phyloP scores from a whole-genome alignment of 2,329 filamentous ascomycete genomes.

The Botrytis fragariae region DNA sequence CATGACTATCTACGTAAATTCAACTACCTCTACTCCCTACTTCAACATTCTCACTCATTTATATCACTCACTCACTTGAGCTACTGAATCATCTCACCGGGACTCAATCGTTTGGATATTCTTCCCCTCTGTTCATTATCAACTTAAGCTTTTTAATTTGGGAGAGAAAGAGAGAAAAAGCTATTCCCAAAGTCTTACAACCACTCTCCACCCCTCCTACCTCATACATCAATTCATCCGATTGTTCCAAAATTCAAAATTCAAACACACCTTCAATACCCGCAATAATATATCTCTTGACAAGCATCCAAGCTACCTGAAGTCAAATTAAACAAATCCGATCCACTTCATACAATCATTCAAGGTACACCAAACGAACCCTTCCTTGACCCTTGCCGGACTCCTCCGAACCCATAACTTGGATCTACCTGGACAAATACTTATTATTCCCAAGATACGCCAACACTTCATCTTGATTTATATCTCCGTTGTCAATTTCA shows the following conservation, averaged over 20 bases:
- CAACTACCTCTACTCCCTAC: not conserved
- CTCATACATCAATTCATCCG: conserved; percentile 7
- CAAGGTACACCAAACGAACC: conserved; percentile 11
- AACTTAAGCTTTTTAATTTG: not conserved
- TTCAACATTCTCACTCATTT: not conserved
- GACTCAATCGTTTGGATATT: not conserved
- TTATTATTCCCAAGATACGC: conserved; percentile 15
- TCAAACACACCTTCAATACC: not conserved
- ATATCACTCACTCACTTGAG: not conserved
- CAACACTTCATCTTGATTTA: conserved; percentile 11
- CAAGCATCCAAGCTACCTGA: conserved; percentile 8
- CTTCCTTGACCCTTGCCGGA: conserved; percentile 9
- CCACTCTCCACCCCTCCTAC: not conserved
- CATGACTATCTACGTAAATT: not conserved
- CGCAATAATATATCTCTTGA: conserved; percentile 7
- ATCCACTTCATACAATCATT: conserved; percentile 3
- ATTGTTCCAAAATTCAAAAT: not conserved
- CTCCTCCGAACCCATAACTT: conserved; percentile 8
- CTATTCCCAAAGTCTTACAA: not conserved
- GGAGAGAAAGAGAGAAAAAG: too few relatives aligned
- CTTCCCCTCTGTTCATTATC: not conserved
- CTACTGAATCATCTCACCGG: not conserved
- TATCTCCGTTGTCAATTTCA: conserved; percentile 16
- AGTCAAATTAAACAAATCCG: conserved; percentile 16
- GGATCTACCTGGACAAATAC: conserved; percentile 3